Base-by-base conservation (phyloP, 2,329 filamentous ascomycete genomes). In the Apiospora koreana region DNA sequence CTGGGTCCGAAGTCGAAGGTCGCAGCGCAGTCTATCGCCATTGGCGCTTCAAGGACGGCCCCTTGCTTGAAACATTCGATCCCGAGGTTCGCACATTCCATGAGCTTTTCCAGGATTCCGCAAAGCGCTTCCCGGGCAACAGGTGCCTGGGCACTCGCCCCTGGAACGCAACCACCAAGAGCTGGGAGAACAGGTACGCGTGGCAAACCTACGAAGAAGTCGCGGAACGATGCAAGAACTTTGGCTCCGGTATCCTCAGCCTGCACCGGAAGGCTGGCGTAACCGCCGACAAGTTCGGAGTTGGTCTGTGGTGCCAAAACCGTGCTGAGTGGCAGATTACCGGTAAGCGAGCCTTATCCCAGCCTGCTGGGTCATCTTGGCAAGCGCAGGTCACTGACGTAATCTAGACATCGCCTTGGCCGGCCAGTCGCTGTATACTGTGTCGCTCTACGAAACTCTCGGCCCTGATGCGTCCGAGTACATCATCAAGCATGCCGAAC, bases 381-480 rank as follows among this genome's bases (percentile, higher is more conserved):
- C 28, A 46, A 58, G 16, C 21, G 10, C 25, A 31, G 58, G 71
- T 75, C 69, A 77, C 68, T 38, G 64, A 42, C 38, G 50, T 45
- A 25, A 7, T 25, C 2, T 70, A 94, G 95, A 98, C 85, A 84
- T 98, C 78, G 96, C 90, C 48, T 91, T 93, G 79, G 90, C 93
- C 83, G 96, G 94, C 16, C 96, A 98, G 81, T 89, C 92, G 9
- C 89, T 98, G 41, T 98, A 88, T 83, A 93, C 92, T 28, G 94
- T 99, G 69, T 97, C 95, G 6, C 91, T 99, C 67, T 99, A 99
- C 85, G 96, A 98, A 81, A 98, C 95, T 16, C 89, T 99, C 6
- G 95, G 95, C 12, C 92, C 95, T 16, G 94, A 97, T 75, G 90
- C 95, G 2, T 95, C 93, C 70, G 94, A 98, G 83, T 98, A 93